Evolutionary conservation across 2,329 filamentous ascomycete species (phyloP).

Genomic region (Hirsutella thompsonii): DNA sequence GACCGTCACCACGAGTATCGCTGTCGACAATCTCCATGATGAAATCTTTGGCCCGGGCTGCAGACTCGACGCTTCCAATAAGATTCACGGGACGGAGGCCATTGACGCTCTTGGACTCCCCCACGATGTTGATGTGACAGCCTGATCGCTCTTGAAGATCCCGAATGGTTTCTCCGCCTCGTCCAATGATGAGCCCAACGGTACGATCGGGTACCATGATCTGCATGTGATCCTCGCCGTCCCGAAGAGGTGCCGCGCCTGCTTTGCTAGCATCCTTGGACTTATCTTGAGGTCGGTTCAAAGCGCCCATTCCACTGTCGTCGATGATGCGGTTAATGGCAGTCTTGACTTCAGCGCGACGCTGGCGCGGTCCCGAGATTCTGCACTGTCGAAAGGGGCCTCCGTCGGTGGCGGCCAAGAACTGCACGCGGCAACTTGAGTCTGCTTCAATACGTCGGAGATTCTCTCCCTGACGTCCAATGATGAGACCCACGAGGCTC

Average conservation of each 20-base stretch:
- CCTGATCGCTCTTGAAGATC: constrained; percentile 83
- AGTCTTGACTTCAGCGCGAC: constrained; percentile 64
- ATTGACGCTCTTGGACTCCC: constrained; percentile 85
- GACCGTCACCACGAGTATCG: constrained; percentile 53
- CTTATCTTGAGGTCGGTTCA: constrained; percentile 30
- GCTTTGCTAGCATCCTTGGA: constrained; percentile 24
- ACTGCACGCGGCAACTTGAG: constrained; percentile 75
- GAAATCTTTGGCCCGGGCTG: constrained; percentile 67
- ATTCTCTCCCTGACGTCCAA: constrained; percentile 83
- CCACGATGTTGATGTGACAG: constrained; percentile 93
- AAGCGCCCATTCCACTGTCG: constrained; percentile 47
- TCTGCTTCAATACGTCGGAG: constrained; percentile 73
- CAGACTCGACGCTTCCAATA: constrained; percentile 65
- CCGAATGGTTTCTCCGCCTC: constrained; percentile 83
- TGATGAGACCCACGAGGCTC: constrained; percentile 77
- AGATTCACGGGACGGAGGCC: constrained; percentile 82
- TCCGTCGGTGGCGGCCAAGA: constrained; percentile 63
- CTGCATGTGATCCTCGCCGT: constrained; percentile 76
- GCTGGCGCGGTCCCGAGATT: constrained; percentile 61
- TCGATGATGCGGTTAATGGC: constrained; percentile 83
- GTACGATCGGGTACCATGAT: constrained; percentile 94
- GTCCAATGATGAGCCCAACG: constrained; percentile 86
- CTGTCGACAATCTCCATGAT: constrained; percentile 93
- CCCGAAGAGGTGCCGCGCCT: constrained; percentile 42
- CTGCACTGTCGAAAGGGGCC: constrained; percentile 72